Conservation (phyloP, 2,329 filamentous ascomycete genomes). For the Ophiostoma triangulosporum region DNA sequence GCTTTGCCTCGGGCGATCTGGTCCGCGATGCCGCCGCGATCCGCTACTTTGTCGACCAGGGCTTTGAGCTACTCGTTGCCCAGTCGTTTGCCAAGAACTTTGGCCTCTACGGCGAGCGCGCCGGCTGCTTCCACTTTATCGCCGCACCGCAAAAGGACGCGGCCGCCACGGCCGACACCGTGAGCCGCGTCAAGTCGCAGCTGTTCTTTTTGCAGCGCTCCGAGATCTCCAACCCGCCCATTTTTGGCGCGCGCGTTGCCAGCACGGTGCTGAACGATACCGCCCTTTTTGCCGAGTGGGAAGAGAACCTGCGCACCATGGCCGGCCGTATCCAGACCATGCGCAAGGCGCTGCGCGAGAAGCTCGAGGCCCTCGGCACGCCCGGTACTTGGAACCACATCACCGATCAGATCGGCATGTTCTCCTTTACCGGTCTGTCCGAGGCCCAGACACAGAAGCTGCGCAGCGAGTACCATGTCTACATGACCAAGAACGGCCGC, state of each 20-base stretch:
- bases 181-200: conserved; percentile 64
- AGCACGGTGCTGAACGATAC: conserved; percentile 72
- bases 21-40: conserved; percentile 80
- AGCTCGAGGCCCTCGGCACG: conserved; percentile 73
- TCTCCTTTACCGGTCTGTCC: conserved; percentile 75
- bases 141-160: conserved; percentile 44
- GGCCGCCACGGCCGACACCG: conserved; percentile 46
- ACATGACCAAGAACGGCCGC: conserved; percentile 95
- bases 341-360: conserved; percentile 62
- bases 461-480: conserved; percentile 58
- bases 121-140: conserved; percentile 91
- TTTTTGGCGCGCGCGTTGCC: conserved; percentile 86
- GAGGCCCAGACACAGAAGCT: conserved; percentile 62
- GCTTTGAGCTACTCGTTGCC: conserved; percentile 75
- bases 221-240: conserved; percentile 93
- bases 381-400: conserved; percentile 95
- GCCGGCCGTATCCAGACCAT: conserved; percentile 88
- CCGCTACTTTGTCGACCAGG: conserved; percentile 83
- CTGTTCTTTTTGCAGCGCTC: conserved; percentile 88
- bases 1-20: conserved; percentile 87
- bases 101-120: conserved; percentile 90
- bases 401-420: conserved; percentile 99
- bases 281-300: conserved; percentile 76
- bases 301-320: conserved; percentile 85
- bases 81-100: conserved; percentile 99